Evolutionary conservation across 2,329 filamentous ascomycete genomes (phyloP), one percentile per base, ranked within the genome.

Genomic region (Hirsutella rhossiliensis): DNA sequence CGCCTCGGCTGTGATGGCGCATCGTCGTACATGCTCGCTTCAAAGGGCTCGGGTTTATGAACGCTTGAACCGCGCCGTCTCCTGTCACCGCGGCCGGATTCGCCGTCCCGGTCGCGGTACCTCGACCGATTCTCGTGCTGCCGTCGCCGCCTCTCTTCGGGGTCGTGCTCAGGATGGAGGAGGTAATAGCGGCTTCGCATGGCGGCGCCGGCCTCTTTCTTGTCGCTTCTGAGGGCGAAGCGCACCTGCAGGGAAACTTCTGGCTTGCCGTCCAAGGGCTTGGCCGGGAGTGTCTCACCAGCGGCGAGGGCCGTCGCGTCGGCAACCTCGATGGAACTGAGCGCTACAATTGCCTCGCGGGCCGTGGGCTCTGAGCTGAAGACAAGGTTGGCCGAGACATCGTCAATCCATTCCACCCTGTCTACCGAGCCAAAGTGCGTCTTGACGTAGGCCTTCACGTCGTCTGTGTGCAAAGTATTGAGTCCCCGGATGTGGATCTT

Each of bases 371-470:
- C 68, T 7, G 72, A 72, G 34, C 65, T 68, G 65, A 92, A 97
- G 43, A 94, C 64, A 43, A 96, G 70, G 59, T 97, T 97, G 49
- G 87, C 87, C 0, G 87, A 90, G 7, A 78, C 81, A 62, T 98
- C 92, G 60, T 97, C 87, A 52, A 98, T 87, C 92, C 92, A 98
- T 65, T 97, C 88, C 50, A 96, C 71, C 48, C 76, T 73, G 45
- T 75, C 68, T 45, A 80, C 69, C 13, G 63, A 60, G 31, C 71
- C 66, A 55, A 76, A 87, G 60, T 92, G 76, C 49, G 85, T 73
- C 40, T 70, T 64, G 9, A 87, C 77, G 54, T 88, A 96, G 47
- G 75, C 70, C 53, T 84, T 82, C 54, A 97, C 82, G 50, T 95
- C 80, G 44, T 79, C 74, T 27, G 88, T 88, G 29, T 83, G 86